Evolutionary conservation across 305 asterid species (phyloP), one percentile per base, ranked within the genome.

Genomic region (Caryopteris hybrid): DNA sequence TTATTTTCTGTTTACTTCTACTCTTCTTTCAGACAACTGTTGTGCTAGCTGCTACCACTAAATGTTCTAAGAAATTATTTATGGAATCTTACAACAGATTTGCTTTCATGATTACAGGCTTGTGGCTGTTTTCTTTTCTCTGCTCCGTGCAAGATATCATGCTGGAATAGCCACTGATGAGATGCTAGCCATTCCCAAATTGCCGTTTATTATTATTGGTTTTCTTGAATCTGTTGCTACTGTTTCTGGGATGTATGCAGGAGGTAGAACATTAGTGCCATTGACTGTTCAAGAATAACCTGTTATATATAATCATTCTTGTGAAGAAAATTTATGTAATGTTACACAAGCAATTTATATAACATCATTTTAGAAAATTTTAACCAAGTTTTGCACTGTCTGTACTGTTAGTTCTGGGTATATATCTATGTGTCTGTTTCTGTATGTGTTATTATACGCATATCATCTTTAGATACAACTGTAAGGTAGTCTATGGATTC

Each of bases 221-320:
- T 69, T 82, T 54, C 86, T 87, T n/a, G 95, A 89, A 82, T 83
- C 88, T 52, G 66, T 81, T 61, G 79, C 89, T 48, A 64, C 86
- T 46, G 68, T 87, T 68, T 80, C 82, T 42, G 91, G 84, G 58
- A 85, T 89, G 92, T 89, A 84, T 54, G 74, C 95, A 52, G 95
- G 89, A 83, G 96, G 95, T 85, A 83, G 61, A 29, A 43, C 16
- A 42, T 54, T 38, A 27, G 29, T 42, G 13, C 42, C 53, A 36
- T 43, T 74, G 38, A 20, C 23, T 25, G 25, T 70, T 55, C 56
- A 38, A 66, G 21, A 43, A 34, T 50, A 41, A 38, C 56, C 33
- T 43, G 10, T 64, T 29, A 21, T 27, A 65, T 21, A 21, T 36
- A 7, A n/a, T n/a, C n/a, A n/a, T n/a, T n/a, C n/a, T n/a, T n/a